Conservation (phyloP, 345 rosid genomes). For the Citrus trifoliata region DNA sequence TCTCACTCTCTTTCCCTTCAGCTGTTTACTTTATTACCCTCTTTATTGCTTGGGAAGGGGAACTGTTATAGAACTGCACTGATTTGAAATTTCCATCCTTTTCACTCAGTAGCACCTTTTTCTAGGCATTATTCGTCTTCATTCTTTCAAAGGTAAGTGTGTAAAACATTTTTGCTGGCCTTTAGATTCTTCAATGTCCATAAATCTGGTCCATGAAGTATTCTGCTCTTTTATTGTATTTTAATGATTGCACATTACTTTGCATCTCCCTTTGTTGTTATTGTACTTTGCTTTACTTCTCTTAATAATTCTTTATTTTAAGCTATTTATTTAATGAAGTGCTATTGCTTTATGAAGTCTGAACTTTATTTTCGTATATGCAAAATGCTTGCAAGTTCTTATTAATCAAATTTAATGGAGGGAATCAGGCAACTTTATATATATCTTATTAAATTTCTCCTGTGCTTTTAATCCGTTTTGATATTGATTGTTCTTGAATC, state of each 20-base stretch:
- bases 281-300: constrained; percentile 24
- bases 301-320: constrained; percentile 12
- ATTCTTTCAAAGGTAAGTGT: constrained; percentile 4
- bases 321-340: constrained; percentile 10
- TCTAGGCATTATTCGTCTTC: constrained; percentile 6
- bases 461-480: constrained; percentile 12
- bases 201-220: constrained; percentile 1
- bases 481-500: constrained; percentile 10
- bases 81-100: constrained; percentile 16
- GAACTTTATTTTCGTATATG: constrained; percentile 18
- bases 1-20: background rate
- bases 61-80: background rate
- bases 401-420: background rate
- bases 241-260: constrained; percentile 13
- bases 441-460: background rate
- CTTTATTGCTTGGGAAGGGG: background rate
- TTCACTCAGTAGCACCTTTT: constrained; percentile 16
- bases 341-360: constrained; percentile 16
- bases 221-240: background rate
- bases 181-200: constrained; percentile 16
- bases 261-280: constrained; percentile 35
- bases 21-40: background rate
- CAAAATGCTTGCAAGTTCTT: constrained; percentile 16
- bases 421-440: background rate
- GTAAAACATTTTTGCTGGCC: constrained; percentile 10